Base-by-base conservation (phyloP, 129 eudicot species). In the Flaveria trinervia region DNA sequence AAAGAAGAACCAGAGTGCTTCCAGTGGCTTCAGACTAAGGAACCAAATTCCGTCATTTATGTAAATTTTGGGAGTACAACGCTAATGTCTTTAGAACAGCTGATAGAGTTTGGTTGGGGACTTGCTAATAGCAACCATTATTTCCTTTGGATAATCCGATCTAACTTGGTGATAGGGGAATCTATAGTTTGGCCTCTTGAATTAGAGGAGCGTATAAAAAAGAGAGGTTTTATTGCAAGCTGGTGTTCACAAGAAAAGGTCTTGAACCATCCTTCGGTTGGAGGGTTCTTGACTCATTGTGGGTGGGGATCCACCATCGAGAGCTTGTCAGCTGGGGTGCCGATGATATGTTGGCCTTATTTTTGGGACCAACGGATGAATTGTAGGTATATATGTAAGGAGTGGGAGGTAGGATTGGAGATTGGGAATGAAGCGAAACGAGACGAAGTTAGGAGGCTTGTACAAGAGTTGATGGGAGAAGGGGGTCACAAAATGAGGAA, bases 1-100 rank as follows among this genome's bases (percentile, higher is more conserved):
- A 80, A 74, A 56, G 84, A 80, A 73, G 84, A 80, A 22, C 10
- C 30, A 1, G 71, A 30, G 18, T 80, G 80, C 46, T 18, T 80
- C 1, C 30, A 80, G 3, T 80, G 84, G 79, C 84, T 74, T 41
- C 23, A 74, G 15, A 61, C 78, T 7, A 74, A 74, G 70, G 57
- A 74, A 22, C 78, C 59, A 44, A 44, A 11, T 0, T 74, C 78
- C 26, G 71, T 74, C 14, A 61, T 74, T 41, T 80, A 75, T 51
- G 76, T 80, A n/a, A 80, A 68, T 46, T 80, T 44, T 45, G 84
- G 84, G 7, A 75, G 77, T 33, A 1, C 49, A 4, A 54, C 77
- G 2, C 0, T 12, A 12, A 73, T 56, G 68, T 41, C 68, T 2
- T 9, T 10, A 22, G 41, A 73, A 41, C 54, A 73, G 9, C n/a